Percentiles rank a stretch among this genome's conserved stretches.
phyloP scores from a whole-genome alignment of 2,329 filamentous ascomycete species.

The Arthrinium puccinioides region DNA sequence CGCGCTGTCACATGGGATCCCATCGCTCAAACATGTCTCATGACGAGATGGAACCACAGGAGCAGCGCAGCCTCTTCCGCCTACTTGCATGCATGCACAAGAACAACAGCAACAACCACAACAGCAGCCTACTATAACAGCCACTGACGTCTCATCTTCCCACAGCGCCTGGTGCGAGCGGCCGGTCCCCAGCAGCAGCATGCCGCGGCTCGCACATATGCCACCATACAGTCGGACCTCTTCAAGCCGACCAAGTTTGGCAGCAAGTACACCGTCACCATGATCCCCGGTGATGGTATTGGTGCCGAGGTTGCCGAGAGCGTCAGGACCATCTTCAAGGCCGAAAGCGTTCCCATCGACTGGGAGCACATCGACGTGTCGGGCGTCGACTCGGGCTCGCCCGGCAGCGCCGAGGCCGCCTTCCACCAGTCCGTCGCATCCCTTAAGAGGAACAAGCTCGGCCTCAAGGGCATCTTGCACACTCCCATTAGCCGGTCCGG shows the following conservation, averaged over 20 bases:
- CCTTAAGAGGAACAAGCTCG: slow-evolving; percentile 96
- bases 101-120: slow-evolving; percentile 1
- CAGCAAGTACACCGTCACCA: slow-evolving; percentile 97
- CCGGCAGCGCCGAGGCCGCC: slow-evolving; percentile 82
- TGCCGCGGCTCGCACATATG: slow-evolving; percentile 50
- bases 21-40: background rate
- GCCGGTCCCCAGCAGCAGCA: slow-evolving; percentile 37
- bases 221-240: slow-evolving; percentile 86
- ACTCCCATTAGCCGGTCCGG: slow-evolving; percentile 94
- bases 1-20: too few relatives aligned
- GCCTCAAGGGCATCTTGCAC: slow-evolving; percentile 97
- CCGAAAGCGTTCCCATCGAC: slow-evolving; percentile 95
- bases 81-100: slow-evolving; percentile 11
- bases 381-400: slow-evolving; percentile 73
- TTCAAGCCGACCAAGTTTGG: slow-evolving; percentile 99
- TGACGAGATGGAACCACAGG: background rate
- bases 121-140: background rate
- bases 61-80: background rate
- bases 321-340: slow-evolving; percentile 99
- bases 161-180: slow-evolving; percentile 28
- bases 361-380: slow-evolving; percentile 98
- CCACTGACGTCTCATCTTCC: background rate
- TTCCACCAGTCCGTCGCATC: slow-evolving; percentile 95
- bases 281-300: slow-evolving; percentile 98
- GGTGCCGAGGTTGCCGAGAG: slow-evolving; percentile 96